Base-by-base conservation (phyloP, 2,329 filamentous ascomycete species). In the Sporothrix inflata region DNA sequence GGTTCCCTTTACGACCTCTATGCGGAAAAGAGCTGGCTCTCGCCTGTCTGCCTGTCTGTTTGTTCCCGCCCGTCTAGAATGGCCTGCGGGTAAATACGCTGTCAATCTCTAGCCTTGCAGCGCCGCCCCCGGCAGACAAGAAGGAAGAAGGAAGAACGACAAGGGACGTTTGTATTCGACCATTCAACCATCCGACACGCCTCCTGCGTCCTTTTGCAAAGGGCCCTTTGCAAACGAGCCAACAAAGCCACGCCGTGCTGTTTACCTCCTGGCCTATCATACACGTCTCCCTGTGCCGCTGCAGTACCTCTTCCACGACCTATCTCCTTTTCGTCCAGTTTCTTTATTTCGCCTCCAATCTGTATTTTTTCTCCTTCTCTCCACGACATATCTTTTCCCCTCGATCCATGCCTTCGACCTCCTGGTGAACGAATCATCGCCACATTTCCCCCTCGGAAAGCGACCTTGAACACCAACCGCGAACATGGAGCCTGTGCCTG, bases 401-500 rank as follows among this genome's bases (percentile, higher is more conserved):
- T 6, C 57, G 21, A 19, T 38, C 11, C 19, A 65, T 65, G 60
- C 38, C 40, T 65, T 42, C 38, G n/a, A 45, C 60, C 38, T 11
- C 42, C 11, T 8, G 38, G 34, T 65, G 38, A 65, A 45, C 21
- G 11, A n/a, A n/a, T n/a, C n/a, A 16, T 49, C 42, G 63, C 40
- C 24, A 34, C 9, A 49, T 27, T 27, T 45, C 60, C 57, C 38
- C 38, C 12, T 45, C 11, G 60, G 60, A 27, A 45, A 65, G 60
- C 21, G 60, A 45, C 55, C 38, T 40, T 65, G 21, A 16, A 14
- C 24, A 40, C 40, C 24, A 24, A n/a, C 21, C 47, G 34, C 19
- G 24, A 51, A 30, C 21, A 91, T 91, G 89, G 89, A 91, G 81
- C 88, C 89, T 73, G 89, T 91, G 77, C 89, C 89, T 76, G 89